Conservation (phyloP, 2,329 filamentous ascomycete species). For the Ophiostoma fasciatum region DNA sequence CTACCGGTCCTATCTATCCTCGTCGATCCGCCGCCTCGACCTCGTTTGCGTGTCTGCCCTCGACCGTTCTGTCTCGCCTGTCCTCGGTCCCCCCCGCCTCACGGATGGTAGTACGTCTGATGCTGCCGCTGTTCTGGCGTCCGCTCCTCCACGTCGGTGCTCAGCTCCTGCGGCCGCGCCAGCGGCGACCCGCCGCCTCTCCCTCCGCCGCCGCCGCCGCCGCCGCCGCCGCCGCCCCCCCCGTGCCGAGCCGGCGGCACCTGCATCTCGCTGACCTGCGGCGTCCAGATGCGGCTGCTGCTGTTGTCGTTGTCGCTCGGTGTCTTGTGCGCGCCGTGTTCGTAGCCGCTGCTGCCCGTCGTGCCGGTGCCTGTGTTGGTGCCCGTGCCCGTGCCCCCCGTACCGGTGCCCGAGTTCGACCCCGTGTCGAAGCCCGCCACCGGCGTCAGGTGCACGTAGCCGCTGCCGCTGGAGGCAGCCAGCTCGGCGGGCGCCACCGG, state of each 20-base stretch:
- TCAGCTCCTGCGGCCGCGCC: slow-evolving; percentile 6
- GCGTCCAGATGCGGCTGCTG: slow-evolving; percentile 19
- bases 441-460: slow-evolving; percentile 1
- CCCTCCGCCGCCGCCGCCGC: slow-evolving; percentile 1
- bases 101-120: slow-evolving; percentile 9
- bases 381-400: background rate
- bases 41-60: no score
- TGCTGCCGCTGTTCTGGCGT: slow-evolving; percentile 1
- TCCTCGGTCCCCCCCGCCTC: no score
- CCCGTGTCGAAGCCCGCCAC: background rate
- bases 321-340: slow-evolving; percentile 12
- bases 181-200: background rate
- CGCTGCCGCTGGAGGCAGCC: slow-evolving; percentile 3
- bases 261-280: slow-evolving; percentile 20
- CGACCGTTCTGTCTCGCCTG: no score
- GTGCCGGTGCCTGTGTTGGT: slow-evolving; percentile 1
- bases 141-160: background rate
- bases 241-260: slow-evolving; percentile 5
- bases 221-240: background rate
- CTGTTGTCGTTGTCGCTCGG: slow-evolving; percentile 11
- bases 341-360: slow-evolving; percentile 4
- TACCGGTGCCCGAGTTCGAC: slow-evolving; percentile 2
- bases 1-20: no score
- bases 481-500: slow-evolving; percentile 1
- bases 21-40: no score